Base-by-base conservation (phyloP, 176 grass and related monocot species). In the Rhynchospora breviuscula region DNA sequence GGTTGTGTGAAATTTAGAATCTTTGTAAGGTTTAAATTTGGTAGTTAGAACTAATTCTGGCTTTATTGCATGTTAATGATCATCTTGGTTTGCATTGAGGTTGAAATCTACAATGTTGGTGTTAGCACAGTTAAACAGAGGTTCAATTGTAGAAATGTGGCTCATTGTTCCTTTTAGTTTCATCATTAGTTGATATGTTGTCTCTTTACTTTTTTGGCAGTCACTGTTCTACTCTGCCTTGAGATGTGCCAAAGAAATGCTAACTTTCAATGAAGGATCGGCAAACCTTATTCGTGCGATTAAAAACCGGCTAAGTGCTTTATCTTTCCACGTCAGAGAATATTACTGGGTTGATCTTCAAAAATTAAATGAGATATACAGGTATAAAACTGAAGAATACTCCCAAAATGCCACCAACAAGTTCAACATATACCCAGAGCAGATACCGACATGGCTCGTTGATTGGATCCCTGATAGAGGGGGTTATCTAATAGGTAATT, bases 371-470 rank as follows among this genome's bases (percentile, higher is more conserved):
- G 87, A 89, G 71, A 89, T 89, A 59, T 89, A 89, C 25, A 64
- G 82, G 10, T 89, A 89, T 33, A 89, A 89, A 52, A 89, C 87
- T 1, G 87, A 89, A 40, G 87, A 85, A 68, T 89, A 89, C 66
- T 89, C 87, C n/a, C 63, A 81, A 65, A 80, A 89, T 66, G 87
- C 87, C 8, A 89, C 76, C 23, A 89, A 89, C 65, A 89, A 89
- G 59, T 89, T 89, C 83, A 89, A 89, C 45, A 89, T 89, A 35
- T 89, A 89, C 80, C 87, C 87, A 19, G 87, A 89, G 8, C 87
- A 89, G 84, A 89, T 89, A 40, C 87, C 87, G 14, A 46, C 83
- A 62, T 89, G 87, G 87, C 83, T 89, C 23, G 56, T 85, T 73
- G 83, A 89, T 25, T 89, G 87, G 87, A 85, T 88, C 13, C 76